Percentiles rank a stretch among this genome's conserved stretches.
Evolutionary conservation across 148 eudicot species (phyloP).

Genomic region (Linanthus parryae): DNA sequence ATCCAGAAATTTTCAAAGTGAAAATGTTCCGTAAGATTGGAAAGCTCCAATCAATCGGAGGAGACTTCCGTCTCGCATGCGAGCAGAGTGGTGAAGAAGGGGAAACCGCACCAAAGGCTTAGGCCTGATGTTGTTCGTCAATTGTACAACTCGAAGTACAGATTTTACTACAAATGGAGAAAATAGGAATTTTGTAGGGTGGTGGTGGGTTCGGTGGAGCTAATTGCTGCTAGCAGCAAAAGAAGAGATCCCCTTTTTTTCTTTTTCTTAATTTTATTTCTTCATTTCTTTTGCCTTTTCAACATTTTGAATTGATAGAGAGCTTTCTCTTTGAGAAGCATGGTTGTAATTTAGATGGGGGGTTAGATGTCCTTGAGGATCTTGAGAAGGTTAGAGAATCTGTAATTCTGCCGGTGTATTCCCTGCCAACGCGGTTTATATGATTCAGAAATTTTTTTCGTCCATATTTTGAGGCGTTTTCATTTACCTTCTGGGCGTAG

Average conservation of each 20-base stretch:
- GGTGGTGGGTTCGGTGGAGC: conserved; percentile 21
- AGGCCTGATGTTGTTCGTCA: background rate
- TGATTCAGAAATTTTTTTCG: conserved; percentile 10
- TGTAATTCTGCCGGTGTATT: conserved; percentile 45
- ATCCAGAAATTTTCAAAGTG: too few relatives aligned
- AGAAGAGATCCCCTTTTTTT: conserved; percentile 17
- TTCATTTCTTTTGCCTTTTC: conserved; percentile 10
- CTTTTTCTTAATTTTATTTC: background rate
- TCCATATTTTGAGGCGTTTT: too few relatives aligned
- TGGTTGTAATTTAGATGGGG: conserved; percentile 33
- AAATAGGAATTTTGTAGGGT: conserved; percentile 25
- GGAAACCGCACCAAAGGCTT: conserved; percentile 4
- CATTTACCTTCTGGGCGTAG: too few relatives aligned
- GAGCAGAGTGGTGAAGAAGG: background rate
- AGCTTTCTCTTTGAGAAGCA: conserved; percentile 25
- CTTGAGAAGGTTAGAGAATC: conserved; percentile 24
- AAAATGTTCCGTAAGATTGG: too few relatives aligned
- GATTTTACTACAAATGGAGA: too few relatives aligned
- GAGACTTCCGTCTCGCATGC: background rate
- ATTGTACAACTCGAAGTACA: too few relatives aligned
- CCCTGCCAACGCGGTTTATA: conserved; percentile 36
- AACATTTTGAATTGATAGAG: conserved; percentile 50
- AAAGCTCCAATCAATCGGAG: too few relatives aligned
- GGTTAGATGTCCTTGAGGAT: conserved; percentile 14
- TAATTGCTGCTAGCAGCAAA: conserved; percentile 13